Evolutionary conservation across 75 land plant genomes (phyloP).

Genomic region (Larix kaempferi): DNA sequence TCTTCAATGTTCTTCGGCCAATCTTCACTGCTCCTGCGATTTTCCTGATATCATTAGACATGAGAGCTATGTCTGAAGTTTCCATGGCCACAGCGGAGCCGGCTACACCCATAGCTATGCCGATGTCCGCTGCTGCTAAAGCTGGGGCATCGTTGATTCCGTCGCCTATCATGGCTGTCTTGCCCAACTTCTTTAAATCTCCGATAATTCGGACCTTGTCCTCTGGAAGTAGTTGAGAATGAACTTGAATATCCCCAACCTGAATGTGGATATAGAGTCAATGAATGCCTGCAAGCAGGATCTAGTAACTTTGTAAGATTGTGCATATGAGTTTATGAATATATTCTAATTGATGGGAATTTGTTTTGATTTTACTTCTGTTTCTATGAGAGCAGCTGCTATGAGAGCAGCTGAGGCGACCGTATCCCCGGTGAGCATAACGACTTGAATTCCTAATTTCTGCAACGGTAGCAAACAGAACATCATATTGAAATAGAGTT

Average conservation of each 20-base stretch:
- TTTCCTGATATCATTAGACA: slow-evolving; percentile 80
- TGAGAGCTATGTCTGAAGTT: slow-evolving; percentile 76
- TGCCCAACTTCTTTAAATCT: slow-evolving; percentile 42
- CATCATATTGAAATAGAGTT: too few species aligned
- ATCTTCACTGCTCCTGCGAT: slow-evolving; percentile 53
- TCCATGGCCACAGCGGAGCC: slow-evolving; percentile 88
- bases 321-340: slow-evolving; percentile 28
- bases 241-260: slow-evolving; percentile 54
- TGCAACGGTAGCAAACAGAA: background rate
- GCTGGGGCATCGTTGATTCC: slow-evolving; percentile 94
- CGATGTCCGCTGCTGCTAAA: slow-evolving; percentile 80
- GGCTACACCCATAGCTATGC: slow-evolving; percentile 92
- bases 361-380: background rate
- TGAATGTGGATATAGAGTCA: slow-evolving; percentile 3
- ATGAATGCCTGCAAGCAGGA: too few species aligned
- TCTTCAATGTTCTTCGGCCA: slow-evolving; percentile 36
- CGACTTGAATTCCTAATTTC: slow-evolving; percentile 57
- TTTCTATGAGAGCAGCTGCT: slow-evolving; percentile 58
- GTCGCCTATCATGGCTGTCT: slow-evolving; percentile 86
- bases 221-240: slow-evolving; percentile 79
- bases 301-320: too few species aligned
- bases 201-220: slow-evolving; percentile 65
- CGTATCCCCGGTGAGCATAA: slow-evolving; percentile 88
- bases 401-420: too few species aligned
- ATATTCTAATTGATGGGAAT: too few species aligned